A percentile compares a stretch with the other conserved stretches of the same genome.
These are phyloP conservation scores for Flammula alnicola DNA, from an alignment of 1,284 basidiomycete genomes.

Conservation along the genomic window DNA sequence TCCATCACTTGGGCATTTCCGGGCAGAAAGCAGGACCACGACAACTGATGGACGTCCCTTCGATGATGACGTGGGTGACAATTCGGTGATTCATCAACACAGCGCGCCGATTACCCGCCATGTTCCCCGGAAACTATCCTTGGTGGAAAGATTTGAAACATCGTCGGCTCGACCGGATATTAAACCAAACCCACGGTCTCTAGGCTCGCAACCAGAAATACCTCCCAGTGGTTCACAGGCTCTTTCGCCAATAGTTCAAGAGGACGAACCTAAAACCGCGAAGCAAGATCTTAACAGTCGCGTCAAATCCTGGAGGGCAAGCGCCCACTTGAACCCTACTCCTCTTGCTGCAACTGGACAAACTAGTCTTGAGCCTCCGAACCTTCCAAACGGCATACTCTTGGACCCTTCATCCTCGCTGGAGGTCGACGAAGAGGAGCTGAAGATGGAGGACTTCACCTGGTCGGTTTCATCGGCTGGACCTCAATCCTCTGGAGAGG, in stretches of 20 bases:
- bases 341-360: constrained; percentile 57
- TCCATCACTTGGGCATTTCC: constrained; percentile 52
- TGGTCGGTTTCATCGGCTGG: constrained; percentile 75
- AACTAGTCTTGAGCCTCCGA: constrained; percentile 54
- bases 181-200: constrained; percentile 28
- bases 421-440: constrained; percentile 30
- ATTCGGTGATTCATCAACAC: constrained; percentile 33
- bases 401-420: constrained; percentile 35
- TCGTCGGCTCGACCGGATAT: constrained; percentile 41
- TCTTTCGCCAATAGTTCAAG: constrained; percentile 66
- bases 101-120: constrained; percentile 42
- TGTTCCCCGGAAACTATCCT: constrained; percentile 67
- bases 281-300: constrained; percentile 55
- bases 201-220: constrained; percentile 35
- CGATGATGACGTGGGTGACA: constrained; percentile 44
- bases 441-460: constrained; percentile 67
- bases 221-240: constrained; percentile 33
- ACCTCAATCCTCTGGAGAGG: constrained; percentile 50
- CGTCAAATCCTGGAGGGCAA: constrained; percentile 69
- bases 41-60: constrained; percentile 46
- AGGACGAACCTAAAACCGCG: constrained; percentile 56
- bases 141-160: constrained; percentile 64
- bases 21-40: constrained; percentile 57
- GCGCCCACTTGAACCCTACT: constrained; percentile 52
- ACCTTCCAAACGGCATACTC: constrained; percentile 53